phyloP scores from a whole-genome alignment of 1,284 basidiomycete species.

The Phellopilus nigrolimitatus region DNA sequence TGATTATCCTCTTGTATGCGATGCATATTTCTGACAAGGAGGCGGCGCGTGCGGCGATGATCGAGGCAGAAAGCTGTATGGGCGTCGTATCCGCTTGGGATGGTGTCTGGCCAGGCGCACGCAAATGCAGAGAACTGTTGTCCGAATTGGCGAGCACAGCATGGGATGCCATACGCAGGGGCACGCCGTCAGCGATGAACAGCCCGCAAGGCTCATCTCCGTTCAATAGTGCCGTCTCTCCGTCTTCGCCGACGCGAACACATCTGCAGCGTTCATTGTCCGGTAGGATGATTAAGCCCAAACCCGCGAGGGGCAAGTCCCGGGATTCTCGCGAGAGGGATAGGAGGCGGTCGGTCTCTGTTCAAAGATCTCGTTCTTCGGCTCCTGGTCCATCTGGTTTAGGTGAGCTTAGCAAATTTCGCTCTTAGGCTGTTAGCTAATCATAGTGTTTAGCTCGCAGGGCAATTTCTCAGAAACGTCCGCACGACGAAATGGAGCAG shows the following conservation, averaged over 20 bases:
- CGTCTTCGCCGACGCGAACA: slow-evolving; percentile 27
- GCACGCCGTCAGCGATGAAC: background rate
- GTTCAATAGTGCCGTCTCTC: slow-evolving; percentile 8
- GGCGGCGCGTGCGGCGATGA: slow-evolving; percentile 69
- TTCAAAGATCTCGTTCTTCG: slow-evolving; percentile 52
- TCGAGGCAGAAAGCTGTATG: slow-evolving; percentile 74
- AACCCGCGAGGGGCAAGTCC: slow-evolving; percentile 50
- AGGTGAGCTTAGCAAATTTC: slow-evolving; percentile 40
- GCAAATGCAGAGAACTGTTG: slow-evolving; percentile 78
- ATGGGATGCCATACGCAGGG: slow-evolving; percentile 53
- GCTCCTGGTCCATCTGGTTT: slow-evolving; percentile 63
- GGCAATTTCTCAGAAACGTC: slow-evolving; percentile 68
- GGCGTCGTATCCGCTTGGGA: slow-evolving; percentile 75
- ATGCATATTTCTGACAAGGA: slow-evolving; percentile 75
- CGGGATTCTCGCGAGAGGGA: slow-evolving; percentile 43
- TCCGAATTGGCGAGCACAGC: slow-evolving; percentile 65
- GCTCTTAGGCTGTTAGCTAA: slow-evolving; percentile 24
- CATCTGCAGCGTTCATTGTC: slow-evolving; percentile 49
- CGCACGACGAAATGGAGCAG: slow-evolving; percentile 57
- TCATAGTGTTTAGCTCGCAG: slow-evolving; percentile 59
- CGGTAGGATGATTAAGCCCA: slow-evolving; percentile 48
- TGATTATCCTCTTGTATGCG: slow-evolving; percentile 82
- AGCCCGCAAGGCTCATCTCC: slow-evolving; percentile 6
- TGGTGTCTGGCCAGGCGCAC: slow-evolving; percentile 83
- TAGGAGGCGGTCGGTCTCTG: slow-evolving; percentile 12